Percentiles rank a stretch among this genome's conserved stretches.
Evolutionary conservation across 192 early-diverging fungal species (phyloP).

Genomic region (Linnemannia hyalina): DNA sequence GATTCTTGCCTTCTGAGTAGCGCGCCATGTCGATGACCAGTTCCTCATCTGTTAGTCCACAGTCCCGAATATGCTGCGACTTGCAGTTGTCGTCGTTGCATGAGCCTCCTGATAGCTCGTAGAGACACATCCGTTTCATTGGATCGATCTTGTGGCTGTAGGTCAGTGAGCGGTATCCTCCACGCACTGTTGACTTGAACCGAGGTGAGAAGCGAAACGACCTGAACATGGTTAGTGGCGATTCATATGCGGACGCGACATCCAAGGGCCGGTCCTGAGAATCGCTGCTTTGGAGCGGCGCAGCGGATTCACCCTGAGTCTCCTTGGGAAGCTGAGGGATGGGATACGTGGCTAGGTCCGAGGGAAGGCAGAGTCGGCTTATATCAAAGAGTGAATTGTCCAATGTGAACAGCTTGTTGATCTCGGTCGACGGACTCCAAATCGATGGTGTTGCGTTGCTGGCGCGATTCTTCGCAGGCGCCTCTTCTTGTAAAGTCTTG

Average conservation of each 20-base stretch:
- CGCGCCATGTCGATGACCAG: constrained; percentile 50
- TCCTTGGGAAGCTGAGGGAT: constrained; percentile 3
- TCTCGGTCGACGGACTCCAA: constrained; percentile 5
- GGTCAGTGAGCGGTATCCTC: constrained; percentile 39
- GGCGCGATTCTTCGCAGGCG: background rate
- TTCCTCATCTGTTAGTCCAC: constrained; percentile 38
- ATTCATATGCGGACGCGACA: constrained; percentile 17
- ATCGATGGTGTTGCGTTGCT: background rate
- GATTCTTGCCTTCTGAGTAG: constrained; percentile 36
- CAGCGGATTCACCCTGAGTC: background rate
- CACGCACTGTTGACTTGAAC: background rate
- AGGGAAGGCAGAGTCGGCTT: constrained; percentile 25
- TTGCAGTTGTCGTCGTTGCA: constrained; percentile 49
- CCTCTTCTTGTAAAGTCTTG: background rate
- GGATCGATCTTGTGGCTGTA: constrained; percentile 53
- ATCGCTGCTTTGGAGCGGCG: background rate
- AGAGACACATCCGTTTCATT: constrained; percentile 38
- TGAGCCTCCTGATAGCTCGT: constrained; percentile 43
- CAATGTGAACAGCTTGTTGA: constrained; percentile 11
- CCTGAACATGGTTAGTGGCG: constrained; percentile 40
- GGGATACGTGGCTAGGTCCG: constrained; percentile 9
- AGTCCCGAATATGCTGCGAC: constrained; percentile 45
- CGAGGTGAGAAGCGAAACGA: constrained; percentile 36
- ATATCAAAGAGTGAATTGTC: constrained; percentile 17
- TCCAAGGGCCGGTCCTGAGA: background rate